Evolutionary conservation across 2,329 filamentous ascomycete species (phyloP), one percentile per base, ranked within the genome.

Genomic region (Sordariomycetes sp.): DNA sequence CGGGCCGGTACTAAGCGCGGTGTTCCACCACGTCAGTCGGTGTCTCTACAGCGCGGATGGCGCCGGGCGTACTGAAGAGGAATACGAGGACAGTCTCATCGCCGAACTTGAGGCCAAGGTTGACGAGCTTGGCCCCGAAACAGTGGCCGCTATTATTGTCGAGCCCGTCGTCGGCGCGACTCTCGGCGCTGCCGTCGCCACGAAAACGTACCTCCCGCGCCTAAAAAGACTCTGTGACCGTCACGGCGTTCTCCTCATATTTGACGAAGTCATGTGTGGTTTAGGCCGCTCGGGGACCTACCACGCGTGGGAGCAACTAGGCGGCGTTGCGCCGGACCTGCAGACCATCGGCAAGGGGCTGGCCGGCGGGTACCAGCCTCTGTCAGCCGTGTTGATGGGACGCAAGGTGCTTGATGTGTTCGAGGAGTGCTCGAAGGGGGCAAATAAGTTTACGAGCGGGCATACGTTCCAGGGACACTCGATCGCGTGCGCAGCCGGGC

Each of bases 251-350:
- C 70, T 85, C 2, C 69, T 84, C 5, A 73, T 81, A n/a, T 60
- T 81, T 0, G 79, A 82, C 57, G 77, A 82, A 65, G 77, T 90
- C 59, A 89, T 90, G 85, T 85, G 78, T 54, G 84, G 84, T 10
- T 80, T 81, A 68, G 84, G 84, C 2, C 76, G 84, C 2, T 77
- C 75, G 0, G 83, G 82, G 0, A 79, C 73, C 6, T 68, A 87
- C 62, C 78, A 87, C 67, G 80, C 82, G 0, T 87, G 80, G 77
- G 74, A 86, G 63, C 76, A 84, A 53, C 78, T 85, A 72, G 72
- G n/a, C 34, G 63, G 60, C 3, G 62, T 63, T 6, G 52, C 58
- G 1, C 82, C 82, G 0, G 81, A 85, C 62, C 72, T 85, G 10
- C 74, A 80, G 63, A 77, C 79, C 2, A 70, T 84, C 39, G 81